Conservation (phyloP, 129 eudicot species). For the Escallonia herrerae region DNA sequence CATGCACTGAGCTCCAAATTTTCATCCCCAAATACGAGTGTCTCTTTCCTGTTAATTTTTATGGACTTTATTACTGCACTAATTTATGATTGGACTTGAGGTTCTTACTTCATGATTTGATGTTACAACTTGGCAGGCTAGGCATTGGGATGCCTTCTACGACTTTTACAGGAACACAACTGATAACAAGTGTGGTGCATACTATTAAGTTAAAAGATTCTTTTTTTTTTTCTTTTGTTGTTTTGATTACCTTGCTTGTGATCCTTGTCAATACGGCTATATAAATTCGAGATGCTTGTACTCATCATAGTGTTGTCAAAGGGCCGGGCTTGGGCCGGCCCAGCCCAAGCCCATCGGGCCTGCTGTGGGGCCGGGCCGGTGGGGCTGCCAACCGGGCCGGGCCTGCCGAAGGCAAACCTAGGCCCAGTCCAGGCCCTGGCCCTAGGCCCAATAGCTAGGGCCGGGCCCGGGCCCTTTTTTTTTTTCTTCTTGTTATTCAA, state of each 20-base stretch:
- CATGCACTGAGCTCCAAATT: background rate
- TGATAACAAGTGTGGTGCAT: constrained; percentile 76
- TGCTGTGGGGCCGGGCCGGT: no score
- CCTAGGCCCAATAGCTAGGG: no score
- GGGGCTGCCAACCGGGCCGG: no score
- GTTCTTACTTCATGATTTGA: constrained; percentile 16
- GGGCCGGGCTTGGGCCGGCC: no score
- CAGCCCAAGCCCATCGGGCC: no score
- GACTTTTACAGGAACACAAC: constrained; percentile 92
- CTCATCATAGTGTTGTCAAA: no score
- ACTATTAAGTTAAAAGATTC: background rate
- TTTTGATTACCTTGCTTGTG: background rate
- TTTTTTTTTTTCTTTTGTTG: background rate
- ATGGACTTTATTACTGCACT: background rate
- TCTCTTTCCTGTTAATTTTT: background rate
- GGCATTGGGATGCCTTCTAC: constrained; percentile 93
- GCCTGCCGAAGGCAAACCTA: no score
- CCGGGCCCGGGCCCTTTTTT: no score
- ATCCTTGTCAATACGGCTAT: background rate
- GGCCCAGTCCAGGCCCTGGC: no score
- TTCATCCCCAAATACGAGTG: background rate
- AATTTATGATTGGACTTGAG: background rate
- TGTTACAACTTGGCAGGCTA: constrained; percentile 47
- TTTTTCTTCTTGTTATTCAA: no score
- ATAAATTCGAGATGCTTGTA: constrained; percentile 7